Base-by-base conservation (phyloP, 2,329 filamentous ascomycete species). In the Chaetomiaceae sp. region DNA sequence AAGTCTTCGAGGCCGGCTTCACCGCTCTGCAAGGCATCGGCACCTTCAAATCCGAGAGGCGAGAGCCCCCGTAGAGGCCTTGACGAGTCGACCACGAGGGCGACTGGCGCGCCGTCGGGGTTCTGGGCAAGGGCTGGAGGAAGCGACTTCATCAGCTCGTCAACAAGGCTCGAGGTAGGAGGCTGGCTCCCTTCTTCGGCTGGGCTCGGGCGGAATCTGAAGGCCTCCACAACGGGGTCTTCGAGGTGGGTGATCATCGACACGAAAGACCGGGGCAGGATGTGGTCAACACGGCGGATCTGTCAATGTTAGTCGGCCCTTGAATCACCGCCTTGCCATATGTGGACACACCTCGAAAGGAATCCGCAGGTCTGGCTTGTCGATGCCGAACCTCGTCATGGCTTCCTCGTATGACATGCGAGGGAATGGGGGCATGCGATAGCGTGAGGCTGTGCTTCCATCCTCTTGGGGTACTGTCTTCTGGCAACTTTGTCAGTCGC, bases 331-430 rank as follows among this genome's bases (percentile, higher is more conserved):
- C n/a, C n/a, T n/a, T n/a, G n/a, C 4, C 6, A 20, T 27, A 20
- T 2, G 6, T 12, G 6, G 2, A 5, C 75, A 48, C 67, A 88
- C 85, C 64, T 81, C 72, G 23, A 83, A 84, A 1, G 82, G 80
- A 34, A 91, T 86, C 17, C 94, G 83, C 9, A 92, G 72, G 66
- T 99, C 94, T 4, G 94, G 94, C 69, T 99, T 99, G 70, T 99
- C 94, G 4, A 84, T 88, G 11, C 94, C 94, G 64, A 91, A 95
- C 3, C 72, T 75, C 1, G 79, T 73, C 85, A 99, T 97, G 17
- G 87, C 87, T 36, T 88, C 76, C 29, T 87, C 69, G 65, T 97
- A 99, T 1, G 81, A 79, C 62, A 90, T 76, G 20, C 78, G 75
- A 6, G 69, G 73, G 59, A 89, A 88, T 0, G 68, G 66, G 12